Conservation (phyloP, 352 stramenopile species). For the Phytophthora cryptogea region DNA sequence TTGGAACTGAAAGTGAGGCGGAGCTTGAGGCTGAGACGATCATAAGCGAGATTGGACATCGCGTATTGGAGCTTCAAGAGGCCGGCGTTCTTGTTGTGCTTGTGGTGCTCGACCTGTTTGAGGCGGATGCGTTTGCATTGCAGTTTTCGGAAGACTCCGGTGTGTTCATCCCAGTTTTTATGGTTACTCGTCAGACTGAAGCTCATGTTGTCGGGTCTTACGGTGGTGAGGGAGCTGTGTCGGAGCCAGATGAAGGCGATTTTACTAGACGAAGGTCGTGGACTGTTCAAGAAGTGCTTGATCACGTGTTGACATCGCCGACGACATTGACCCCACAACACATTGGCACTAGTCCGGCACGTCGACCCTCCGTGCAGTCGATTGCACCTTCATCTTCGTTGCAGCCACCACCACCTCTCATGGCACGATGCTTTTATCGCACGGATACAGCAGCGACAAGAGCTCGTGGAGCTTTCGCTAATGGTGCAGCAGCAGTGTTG, state of each 20-base stretch:
- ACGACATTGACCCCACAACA: constrained; percentile 6
- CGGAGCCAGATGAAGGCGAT: constrained; percentile 24
- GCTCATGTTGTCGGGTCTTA: constrained; percentile 24
- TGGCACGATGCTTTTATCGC: constrained; percentile 56
- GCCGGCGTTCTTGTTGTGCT: constrained; percentile 58
- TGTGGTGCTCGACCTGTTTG: constrained; percentile 64
- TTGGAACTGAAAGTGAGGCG: constrained; percentile 27
- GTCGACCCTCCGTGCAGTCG: constrained; percentile 25
- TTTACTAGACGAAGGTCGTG: constrained; percentile 35
- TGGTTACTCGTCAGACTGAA: constrained; percentile 39
- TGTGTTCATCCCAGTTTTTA: constrained; percentile 77
- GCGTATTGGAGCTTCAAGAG: constrained; percentile 65
- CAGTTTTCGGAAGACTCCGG: constrained; percentile 51
- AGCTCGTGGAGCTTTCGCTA: constrained; percentile 46
- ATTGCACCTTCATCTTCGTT: constrained; percentile 14
- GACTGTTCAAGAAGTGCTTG: constrained; percentile 26
- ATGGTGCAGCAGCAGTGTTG: constrained; percentile 55
- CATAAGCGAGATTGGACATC: constrained; percentile 48
- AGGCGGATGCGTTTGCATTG: constrained; percentile 60
- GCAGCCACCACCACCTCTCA: constrained; percentile 35
- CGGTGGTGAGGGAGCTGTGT: constrained; percentile 15
- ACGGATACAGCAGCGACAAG: constrained; percentile 42
- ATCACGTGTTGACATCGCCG: constrained; percentile 16
- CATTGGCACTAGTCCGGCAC: constrained; percentile 1
- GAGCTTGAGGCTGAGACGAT: constrained; percentile 45